Conservation (phyloP, 495 filamentous ascomycete genomes). For the Letharia lupina region DNA sequence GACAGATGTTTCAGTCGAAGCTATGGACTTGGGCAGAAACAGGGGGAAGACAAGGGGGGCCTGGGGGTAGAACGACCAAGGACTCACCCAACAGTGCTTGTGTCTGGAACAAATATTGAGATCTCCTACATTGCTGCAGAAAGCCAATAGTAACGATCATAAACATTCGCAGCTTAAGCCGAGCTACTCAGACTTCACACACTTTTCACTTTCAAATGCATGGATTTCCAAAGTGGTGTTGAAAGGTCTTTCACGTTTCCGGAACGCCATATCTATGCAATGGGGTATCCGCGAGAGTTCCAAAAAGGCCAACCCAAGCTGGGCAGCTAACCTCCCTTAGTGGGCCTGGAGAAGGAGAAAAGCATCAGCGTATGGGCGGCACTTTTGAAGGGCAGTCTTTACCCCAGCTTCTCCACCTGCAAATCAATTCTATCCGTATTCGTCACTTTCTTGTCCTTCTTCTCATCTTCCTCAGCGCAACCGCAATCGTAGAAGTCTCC, state of each 20-base stretch:
- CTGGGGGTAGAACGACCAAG: too few relatives aligned
- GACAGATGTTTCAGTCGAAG: too few relatives aligned
- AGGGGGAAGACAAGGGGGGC: too few relatives aligned
- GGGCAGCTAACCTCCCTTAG: not conserved
- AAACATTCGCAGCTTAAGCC: not conserved
- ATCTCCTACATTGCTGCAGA: not conserved
- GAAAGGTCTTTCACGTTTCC: not conserved
- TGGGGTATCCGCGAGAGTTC: not conserved
- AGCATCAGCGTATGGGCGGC: not conserved
- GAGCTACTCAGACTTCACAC: not conserved
- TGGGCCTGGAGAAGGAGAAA: not conserved
- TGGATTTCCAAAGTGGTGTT: not conserved
- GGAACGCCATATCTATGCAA: not conserved
- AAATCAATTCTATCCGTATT: constrained; percentile 14
- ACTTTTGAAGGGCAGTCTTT: not conserved
- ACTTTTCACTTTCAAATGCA: not conserved
- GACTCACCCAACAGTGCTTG: too few relatives aligned
- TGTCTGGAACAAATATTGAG: too few relatives aligned
- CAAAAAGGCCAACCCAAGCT: not conserved
- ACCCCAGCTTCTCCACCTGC: constrained; percentile 20
- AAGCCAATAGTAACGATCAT: not conserved
- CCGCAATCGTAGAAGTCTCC: constrained; percentile 95
- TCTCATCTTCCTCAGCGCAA: constrained; percentile 51
- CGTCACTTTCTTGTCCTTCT: constrained; percentile 21
- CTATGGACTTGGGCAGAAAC: too few relatives aligned